Evolutionary conservation across 768 basidiomycete genomes (phyloP).

Genomic region (Inosperma sp.): DNA sequence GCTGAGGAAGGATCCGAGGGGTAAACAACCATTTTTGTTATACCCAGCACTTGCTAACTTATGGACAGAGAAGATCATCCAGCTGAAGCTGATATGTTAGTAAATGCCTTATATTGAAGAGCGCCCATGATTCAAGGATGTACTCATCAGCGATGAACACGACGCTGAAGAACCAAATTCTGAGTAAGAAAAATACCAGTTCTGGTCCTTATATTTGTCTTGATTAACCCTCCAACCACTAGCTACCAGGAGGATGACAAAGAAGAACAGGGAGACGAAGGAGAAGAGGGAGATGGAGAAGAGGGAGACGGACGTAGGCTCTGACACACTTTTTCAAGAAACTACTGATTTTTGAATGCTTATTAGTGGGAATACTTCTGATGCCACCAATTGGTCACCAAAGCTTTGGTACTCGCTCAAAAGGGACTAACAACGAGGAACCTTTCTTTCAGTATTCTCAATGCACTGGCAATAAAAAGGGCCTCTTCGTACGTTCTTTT

Average conservation of each 20-base stretch:
- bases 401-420: conserved; percentile 55
- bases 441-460: conserved; percentile 84
- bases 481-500: conserved; percentile 61
- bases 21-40: too few relatives aligned
- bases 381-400: conserved; percentile 56
- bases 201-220: background rate
- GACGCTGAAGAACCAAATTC: background rate
- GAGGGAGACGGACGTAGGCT: background rate
- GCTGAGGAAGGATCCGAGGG: too few relatives aligned
- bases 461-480: conserved; percentile 84
- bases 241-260: background rate
- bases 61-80: conserved; percentile 84
- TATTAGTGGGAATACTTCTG: conserved; percentile 41
- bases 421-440: conserved; percentile 44
- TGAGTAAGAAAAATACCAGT: background rate
- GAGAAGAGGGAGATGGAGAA: too few relatives aligned
- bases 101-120: background rate
- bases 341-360: conserved; percentile 1
- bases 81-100: conserved; percentile 42
- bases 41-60: too few relatives aligned
- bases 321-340: background rate
- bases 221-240: background rate
- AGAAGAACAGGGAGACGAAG: too few relatives aligned
- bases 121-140: background rate
- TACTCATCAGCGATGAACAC: background rate